phyloP scores from a whole-genome alignment of 345 rosid species.

The Stellera chamaejasme region DNA sequence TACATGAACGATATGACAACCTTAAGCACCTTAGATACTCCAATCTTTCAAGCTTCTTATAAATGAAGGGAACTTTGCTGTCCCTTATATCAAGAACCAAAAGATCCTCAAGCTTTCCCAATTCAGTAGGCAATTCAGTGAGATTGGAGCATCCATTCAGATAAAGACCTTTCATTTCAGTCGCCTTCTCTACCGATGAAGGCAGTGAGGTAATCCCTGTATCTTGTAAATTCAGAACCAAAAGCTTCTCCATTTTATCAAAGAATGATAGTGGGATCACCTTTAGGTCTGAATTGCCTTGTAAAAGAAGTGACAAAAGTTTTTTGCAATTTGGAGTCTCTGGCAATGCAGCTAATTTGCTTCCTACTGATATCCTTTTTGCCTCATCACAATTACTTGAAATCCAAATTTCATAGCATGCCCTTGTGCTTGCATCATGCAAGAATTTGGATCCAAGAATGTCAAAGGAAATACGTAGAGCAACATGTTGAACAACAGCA shows the following conservation, averaged over 20 bases:
- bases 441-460: conserved; percentile 1
- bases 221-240: conserved; percentile 19
- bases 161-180: conserved; percentile 18
- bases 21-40: conserved; percentile 14
- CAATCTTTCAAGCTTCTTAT: conserved; percentile 8
- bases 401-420: neutral
- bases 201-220: conserved; percentile 17
- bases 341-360: conserved; percentile 16
- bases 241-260: conserved; percentile 19
- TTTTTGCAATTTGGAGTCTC: conserved; percentile 7
- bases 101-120: conserved; percentile 9
- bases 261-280: conserved; percentile 15
- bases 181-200: conserved; percentile 10
- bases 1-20: conserved; percentile 13
- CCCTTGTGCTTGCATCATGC: neutral
- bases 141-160: conserved; percentile 19
- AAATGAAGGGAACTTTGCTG: conserved; percentile 13
- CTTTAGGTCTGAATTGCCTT: conserved; percentile 9
- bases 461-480: conserved; percentile 14
- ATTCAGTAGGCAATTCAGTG: conserved; percentile 14
- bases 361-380: conserved; percentile 19
- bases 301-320: conserved; percentile 17
- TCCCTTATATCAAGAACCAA: conserved; percentile 26
- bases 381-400: conserved; percentile 14
- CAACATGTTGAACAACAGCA: conserved; percentile 12